Conservation (phyloP, 2,329 filamentous ascomycete species). For the Colletotrichum melonis region DNA sequence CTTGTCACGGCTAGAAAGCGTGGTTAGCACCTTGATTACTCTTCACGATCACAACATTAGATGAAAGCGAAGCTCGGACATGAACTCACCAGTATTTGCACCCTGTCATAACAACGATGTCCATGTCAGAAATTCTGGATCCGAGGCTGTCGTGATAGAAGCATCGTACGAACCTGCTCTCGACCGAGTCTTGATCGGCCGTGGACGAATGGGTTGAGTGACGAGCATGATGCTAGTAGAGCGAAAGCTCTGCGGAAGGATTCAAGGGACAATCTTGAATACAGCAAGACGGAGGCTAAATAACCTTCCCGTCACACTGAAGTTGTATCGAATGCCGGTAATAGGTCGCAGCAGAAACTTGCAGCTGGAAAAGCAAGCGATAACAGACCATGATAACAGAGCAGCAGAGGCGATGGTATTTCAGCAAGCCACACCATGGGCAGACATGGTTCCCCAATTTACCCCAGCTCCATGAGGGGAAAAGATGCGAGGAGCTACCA, state of each 20-base stretch:
- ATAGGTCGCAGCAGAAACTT: neutral
- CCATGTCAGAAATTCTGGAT: conserved; percentile 18
- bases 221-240: conserved; percentile 28
- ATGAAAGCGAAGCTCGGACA: neutral
- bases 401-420: conserved; percentile 19
- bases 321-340: neutral
- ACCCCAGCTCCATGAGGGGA: conserved; percentile 32
- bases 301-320: neutral
- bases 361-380: neutral
- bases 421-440: conserved; percentile 1
- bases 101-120: neutral
- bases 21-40: conserved; percentile 16
- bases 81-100: conserved; percentile 36
- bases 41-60: too few relatives aligned
- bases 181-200: conserved; percentile 35
- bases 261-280: neutral
- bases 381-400: neutral
- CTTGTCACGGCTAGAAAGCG: conserved; percentile 30
- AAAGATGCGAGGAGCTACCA: neutral
- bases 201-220: conserved; percentile 33
- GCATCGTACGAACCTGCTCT: conserved; percentile 35
- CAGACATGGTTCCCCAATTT: conserved; percentile 25
- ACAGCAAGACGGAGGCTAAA: neutral
- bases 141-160: neutral
- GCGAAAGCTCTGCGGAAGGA: neutral